These are phyloP conservation scores for Aureobasidium musti DNA, from an alignment of 2,329 filamentous ascomycete genomes.

Conservation along the genomic window DNA sequence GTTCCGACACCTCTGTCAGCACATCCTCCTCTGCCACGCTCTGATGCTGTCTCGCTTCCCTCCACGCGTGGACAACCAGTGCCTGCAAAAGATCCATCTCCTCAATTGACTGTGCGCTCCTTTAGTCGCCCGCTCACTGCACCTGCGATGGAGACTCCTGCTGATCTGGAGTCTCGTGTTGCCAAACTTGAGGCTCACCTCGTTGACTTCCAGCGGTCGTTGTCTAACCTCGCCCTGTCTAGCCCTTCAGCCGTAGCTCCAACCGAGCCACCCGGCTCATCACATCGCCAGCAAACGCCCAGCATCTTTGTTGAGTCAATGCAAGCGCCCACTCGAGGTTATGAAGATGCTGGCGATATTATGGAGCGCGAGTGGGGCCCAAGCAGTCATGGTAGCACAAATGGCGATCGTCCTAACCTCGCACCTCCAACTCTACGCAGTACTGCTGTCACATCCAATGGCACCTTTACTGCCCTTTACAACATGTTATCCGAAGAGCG, in stretches of 20 bases:
- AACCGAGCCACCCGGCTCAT: constrained; percentile 29
- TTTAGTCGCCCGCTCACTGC: constrained; percentile 25
- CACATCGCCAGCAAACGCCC: constrained; percentile 36
- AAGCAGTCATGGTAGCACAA: constrained; percentile 10
- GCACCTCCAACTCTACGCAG: constrained; percentile 13
- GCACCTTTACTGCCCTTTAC: constrained; percentile 42
- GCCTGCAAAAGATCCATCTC: background rate
- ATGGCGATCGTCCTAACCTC: background rate
- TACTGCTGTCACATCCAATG: constrained; percentile 24
- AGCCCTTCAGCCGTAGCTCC: constrained; percentile 32
- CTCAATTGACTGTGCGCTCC: background rate
- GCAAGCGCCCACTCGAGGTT: constrained; percentile 33
- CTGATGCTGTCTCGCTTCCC: constrained; percentile 2
- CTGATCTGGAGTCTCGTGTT: constrained; percentile 42
- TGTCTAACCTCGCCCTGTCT: constrained; percentile 40
- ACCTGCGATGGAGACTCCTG: constrained; percentile 32
- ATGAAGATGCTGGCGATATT: constrained; percentile 28
- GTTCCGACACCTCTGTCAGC: constrained; percentile 4
- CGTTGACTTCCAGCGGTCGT: constrained; percentile 39
- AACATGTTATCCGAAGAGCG: constrained; percentile 44
- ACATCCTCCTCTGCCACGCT: constrained; percentile 6
- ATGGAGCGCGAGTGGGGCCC: constrained; percentile 27
- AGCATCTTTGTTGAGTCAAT: constrained; percentile 42
- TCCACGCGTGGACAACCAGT: background rate
- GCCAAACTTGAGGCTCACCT: constrained; percentile 41